A percentile compares a stretch with the other conserved stretches of the same genome.
Conservation (phyloP, 306 rosid species). For the Malus orientalis region DNA sequence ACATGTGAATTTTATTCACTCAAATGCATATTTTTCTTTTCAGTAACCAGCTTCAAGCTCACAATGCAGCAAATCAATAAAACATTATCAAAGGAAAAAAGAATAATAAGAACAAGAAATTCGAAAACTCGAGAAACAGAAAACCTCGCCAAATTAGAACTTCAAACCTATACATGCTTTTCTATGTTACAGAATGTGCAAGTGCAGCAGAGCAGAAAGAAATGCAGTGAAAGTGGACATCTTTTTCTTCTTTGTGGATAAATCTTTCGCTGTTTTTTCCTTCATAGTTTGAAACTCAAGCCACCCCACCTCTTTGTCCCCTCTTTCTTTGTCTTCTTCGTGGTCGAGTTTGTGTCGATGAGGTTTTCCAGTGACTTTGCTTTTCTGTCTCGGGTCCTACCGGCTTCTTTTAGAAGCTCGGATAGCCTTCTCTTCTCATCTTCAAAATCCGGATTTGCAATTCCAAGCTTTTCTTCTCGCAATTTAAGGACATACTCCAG, state of each 20-base stretch:
- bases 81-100: constrained; percentile 43
- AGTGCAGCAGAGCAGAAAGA: constrained; percentile 13
- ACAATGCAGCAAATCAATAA: constrained; percentile 53
- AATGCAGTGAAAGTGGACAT: constrained; percentile 16
- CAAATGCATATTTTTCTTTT: constrained; percentile 43
- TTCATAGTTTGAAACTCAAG: constrained; percentile 85
- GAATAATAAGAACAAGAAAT: constrained; percentile 25
- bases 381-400: constrained; percentile 83
- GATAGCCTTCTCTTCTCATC: constrained; percentile 84
- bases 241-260: not conserved
- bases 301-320: constrained; percentile 85
- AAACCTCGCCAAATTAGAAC: constrained; percentile 50
- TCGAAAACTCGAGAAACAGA: constrained; percentile 46
- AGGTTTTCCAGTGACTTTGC: constrained; percentile 94
- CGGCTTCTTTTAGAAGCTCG: constrained; percentile 96
- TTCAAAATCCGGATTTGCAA: constrained; percentile 91
- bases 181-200: constrained; percentile 86
- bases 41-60: constrained; percentile 55
- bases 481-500: constrained; percentile 81
- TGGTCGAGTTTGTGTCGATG: constrained; percentile 73
- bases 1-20: constrained; percentile 49
- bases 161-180: constrained; percentile 81
- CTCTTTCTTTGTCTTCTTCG: constrained; percentile 93
- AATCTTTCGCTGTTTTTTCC: not conserved
- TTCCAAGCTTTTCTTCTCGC: constrained; percentile 87